Conservation (phyloP, 169 alveolate species). For the Plasmodium gallinaceum region DNA sequence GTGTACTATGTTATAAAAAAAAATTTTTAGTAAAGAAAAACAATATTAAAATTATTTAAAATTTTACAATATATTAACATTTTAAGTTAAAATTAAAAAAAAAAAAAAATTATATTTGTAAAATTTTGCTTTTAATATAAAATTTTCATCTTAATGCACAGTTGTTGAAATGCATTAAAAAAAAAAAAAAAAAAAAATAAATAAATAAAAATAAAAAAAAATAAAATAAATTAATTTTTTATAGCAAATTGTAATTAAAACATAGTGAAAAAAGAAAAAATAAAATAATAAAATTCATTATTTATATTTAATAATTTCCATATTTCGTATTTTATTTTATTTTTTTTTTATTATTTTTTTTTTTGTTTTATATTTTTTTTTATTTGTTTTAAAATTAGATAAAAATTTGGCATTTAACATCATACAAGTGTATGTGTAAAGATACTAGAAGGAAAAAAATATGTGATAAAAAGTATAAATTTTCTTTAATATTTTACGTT, state of each 20-base stretch:
- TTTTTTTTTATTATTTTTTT: constrained; percentile 3
- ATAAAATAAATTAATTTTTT: not conserved
- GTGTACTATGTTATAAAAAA: not conserved
- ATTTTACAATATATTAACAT: too few relatives aligned
- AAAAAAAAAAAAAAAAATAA: not conserved
- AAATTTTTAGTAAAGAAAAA: not conserved
- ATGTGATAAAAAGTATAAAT: constrained; percentile 3
- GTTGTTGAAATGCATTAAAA: not conserved
- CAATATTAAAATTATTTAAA: not conserved
- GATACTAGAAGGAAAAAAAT: not conserved
- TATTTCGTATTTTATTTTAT: not conserved
- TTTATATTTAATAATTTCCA: not conserved
- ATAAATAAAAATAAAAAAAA: not conserved
- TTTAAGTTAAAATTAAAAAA: too few relatives aligned
- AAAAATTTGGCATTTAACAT: constrained; percentile 6
- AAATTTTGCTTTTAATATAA: not conserved
- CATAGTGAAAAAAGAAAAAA: not conserved
- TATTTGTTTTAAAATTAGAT: constrained; percentile 20
- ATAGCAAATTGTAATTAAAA: not conserved
- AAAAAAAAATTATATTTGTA: not conserved
- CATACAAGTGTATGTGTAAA: constrained; percentile 63
- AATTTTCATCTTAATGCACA: not conserved
- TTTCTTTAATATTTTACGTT: too few relatives aligned
- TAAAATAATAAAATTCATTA: not conserved
- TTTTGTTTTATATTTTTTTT: constrained; percentile 2